phyloP scores from a whole-genome alignment of 2,329 filamentous ascomycete species.

The Sarocladium kiliense region DNA sequence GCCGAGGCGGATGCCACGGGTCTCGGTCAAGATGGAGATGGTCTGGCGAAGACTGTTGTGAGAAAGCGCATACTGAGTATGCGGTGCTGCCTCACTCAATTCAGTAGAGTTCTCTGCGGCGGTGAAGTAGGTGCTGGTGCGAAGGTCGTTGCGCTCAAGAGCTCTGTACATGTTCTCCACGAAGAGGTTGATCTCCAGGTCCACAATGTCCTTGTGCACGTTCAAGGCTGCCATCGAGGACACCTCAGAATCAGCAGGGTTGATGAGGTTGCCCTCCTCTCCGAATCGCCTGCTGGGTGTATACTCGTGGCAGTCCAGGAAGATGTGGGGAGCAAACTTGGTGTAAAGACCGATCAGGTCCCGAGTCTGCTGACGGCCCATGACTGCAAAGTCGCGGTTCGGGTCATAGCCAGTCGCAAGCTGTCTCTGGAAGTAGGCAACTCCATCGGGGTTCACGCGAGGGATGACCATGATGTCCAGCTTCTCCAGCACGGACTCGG shows the following conservation, averaged over 20 bases:
- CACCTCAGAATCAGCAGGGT: slow-evolving; percentile 22
- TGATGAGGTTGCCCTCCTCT: slow-evolving; percentile 16
- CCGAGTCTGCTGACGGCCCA: slow-evolving; percentile 24
- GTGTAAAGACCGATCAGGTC: slow-evolving; percentile 23
- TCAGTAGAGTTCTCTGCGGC: slow-evolving; percentile 13
- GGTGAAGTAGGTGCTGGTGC: slow-evolving; percentile 24
- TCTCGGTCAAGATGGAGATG: slow-evolving; percentile 24
- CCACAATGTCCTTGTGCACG: slow-evolving; percentile 22
- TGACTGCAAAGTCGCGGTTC: slow-evolving; percentile 26
- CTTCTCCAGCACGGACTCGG: slow-evolving; percentile 19
- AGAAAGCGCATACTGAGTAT: slow-evolving; percentile 24
- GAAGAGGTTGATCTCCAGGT: slow-evolving; percentile 23
- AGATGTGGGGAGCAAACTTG: slow-evolving; percentile 23
- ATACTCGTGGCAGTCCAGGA: slow-evolving; percentile 27
- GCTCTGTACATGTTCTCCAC: slow-evolving; percentile 20
- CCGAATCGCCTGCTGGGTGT: slow-evolving; percentile 17
- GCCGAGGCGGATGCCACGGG: slow-evolving; percentile 23
- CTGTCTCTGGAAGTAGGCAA: slow-evolving; percentile 26
- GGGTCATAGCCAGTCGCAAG: slow-evolving; percentile 23
- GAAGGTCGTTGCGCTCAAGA: slow-evolving; percentile 20
- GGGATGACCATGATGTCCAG: slow-evolving; percentile 24
- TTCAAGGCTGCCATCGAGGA: slow-evolving; percentile 28
- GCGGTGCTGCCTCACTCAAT: slow-evolving; percentile 21
- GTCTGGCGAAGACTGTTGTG: slow-evolving; percentile 23
- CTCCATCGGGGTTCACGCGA: slow-evolving; percentile 26